phyloP scores from a whole-genome alignment of 768 basidiomycete genomes.

The Agrocybe pediades region DNA sequence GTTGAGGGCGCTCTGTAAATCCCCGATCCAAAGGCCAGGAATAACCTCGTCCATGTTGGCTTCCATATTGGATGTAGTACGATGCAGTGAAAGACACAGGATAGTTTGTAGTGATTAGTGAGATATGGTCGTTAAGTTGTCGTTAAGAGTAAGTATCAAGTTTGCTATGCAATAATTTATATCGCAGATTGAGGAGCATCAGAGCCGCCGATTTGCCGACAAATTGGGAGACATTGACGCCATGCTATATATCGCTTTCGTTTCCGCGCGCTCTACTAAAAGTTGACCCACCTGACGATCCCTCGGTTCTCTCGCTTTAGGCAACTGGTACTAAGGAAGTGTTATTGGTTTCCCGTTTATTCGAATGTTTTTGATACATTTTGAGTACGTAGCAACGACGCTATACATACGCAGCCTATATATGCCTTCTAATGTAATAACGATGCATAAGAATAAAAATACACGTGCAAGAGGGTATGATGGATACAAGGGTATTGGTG shows the following conservation, averaged over 20 bases:
- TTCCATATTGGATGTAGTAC: not conserved
- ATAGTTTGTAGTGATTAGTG: conserved; percentile 4
- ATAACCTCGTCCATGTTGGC: conserved; percentile 74
- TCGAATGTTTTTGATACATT: not conserved
- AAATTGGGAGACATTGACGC: not conserved
- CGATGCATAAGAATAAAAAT: not conserved
- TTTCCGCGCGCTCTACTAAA: no score
- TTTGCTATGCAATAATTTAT: not conserved
- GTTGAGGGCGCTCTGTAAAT: conserved; percentile 71
- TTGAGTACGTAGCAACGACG: not conserved
- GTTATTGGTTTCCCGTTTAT: no score
- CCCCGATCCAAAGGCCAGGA: conserved; percentile 83
- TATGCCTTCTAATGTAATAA: not conserved
- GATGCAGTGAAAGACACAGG: conserved; percentile 13
- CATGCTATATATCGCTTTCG: no score
- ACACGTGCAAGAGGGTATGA: not conserved
- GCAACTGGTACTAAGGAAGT: no score
- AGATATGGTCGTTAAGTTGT: conserved; percentile 10
- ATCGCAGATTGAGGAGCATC: not conserved
- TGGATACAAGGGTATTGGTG: not conserved
- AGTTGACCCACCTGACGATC: no score
- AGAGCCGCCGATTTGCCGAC: not conserved
- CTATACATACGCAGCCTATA: not conserved
- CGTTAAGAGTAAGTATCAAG: not conserved
- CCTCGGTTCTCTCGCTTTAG: no score